Base-by-base conservation (phyloP, 2,329 filamentous ascomycete species). In the Arthroderma uncinatum region DNA sequence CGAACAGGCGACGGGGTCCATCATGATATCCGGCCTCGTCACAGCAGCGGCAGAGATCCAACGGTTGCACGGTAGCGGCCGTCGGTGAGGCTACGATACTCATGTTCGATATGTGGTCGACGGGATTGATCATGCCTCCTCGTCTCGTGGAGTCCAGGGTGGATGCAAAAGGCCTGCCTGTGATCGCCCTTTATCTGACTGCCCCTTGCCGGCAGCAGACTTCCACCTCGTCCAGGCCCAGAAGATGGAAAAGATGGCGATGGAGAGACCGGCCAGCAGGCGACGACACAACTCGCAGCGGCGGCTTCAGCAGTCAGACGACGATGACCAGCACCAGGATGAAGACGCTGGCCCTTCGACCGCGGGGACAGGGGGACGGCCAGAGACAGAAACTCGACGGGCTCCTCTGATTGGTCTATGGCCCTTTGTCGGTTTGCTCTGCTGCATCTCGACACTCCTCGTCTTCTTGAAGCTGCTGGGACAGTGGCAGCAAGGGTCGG, bases 221-320 rank as follows among this genome's bases (percentile, higher is more conserved):
- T n/a, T n/a, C n/a, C n/a, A n/a, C n/a, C n/a, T n/a, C n/a, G n/a
- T n/a, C n/a, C n/a, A n/a, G n/a, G n/a, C n/a, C n/a, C n/a, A n/a
- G n/a, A n/a, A n/a, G n/a, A n/a, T n/a, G n/a, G n/a, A n/a, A 12
- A 34, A 34, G 36, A 48, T 23, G 23, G 42, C 25, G 21, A 60
- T 54, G 54, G 56, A 54, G 19, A 58, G 55, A 37, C 44, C 56
- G 8, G 53, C 53, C 3, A 58, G 57, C 25, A 42, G 57, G 6
- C 56, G 56, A n/a, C 56, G 57, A 40, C 21, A 44, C 23, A 28
- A 50, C 30, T 53, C 50, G 34, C 50, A 53, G 50, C 19, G 50
- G 50, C 50, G 25, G 34, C 50, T 53, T n/a, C 34, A 19, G 16
- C 50, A 19, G 30, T 10, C 50, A 10, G 50, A 37, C 14, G 16